Percentiles rank a stretch among this genome's conserved stretches.
These are phyloP conservation scores for Claviceps arundinis DNA, from an alignment of 2,329 filamentous ascomycete genomes.

Conservation along the genomic window DNA sequence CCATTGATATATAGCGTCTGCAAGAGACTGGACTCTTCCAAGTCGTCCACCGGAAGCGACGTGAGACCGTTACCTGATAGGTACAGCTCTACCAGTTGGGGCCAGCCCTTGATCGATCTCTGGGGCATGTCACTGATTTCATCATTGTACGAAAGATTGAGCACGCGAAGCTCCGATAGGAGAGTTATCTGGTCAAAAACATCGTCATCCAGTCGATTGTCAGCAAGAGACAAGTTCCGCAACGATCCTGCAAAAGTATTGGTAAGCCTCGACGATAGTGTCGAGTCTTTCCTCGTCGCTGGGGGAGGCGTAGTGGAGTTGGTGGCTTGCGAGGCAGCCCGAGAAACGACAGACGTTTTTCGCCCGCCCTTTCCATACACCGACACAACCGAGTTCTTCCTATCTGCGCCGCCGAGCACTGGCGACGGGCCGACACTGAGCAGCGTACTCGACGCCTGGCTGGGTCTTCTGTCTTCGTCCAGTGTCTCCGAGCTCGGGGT, in stretches of 20 bases:
- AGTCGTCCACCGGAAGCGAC: slow-evolving; percentile 79
- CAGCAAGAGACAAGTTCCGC: slow-evolving; percentile 73
- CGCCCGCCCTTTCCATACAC: slow-evolving; percentile 66
- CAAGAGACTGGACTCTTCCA: slow-evolving; percentile 78
- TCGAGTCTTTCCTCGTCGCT: slow-evolving; percentile 71
- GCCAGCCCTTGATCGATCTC: slow-evolving; percentile 78
- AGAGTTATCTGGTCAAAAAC: slow-evolving; percentile 84
- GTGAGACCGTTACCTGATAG: slow-evolving; percentile 91
- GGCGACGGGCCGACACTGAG: slow-evolving; percentile 67
- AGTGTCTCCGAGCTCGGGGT: slow-evolving; percentile 71
- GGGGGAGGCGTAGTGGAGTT: slow-evolving; percentile 35
- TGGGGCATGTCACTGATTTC: slow-evolving; percentile 78
- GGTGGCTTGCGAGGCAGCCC: slow-evolving; percentile 36
- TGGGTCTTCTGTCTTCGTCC: slow-evolving; percentile 57
- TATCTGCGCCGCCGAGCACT: slow-evolving; percentile 41
- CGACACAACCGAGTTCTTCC: slow-evolving; percentile 78
- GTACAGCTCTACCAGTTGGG: slow-evolving; percentile 80
- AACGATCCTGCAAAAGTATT: slow-evolving; percentile 84
- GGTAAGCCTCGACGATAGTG: slow-evolving; percentile 61
- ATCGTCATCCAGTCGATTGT: slow-evolving; percentile 89
- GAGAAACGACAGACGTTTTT: slow-evolving; percentile 72
- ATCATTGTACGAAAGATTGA: slow-evolving; percentile 92
- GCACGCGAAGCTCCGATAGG: slow-evolving; percentile 67
- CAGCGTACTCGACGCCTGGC: slow-evolving; percentile 66
- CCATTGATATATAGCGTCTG: slow-evolving; percentile 91